Conservation (phyloP, 1,284 basidiomycete species). For the Fistulinella staudtii region DNA sequence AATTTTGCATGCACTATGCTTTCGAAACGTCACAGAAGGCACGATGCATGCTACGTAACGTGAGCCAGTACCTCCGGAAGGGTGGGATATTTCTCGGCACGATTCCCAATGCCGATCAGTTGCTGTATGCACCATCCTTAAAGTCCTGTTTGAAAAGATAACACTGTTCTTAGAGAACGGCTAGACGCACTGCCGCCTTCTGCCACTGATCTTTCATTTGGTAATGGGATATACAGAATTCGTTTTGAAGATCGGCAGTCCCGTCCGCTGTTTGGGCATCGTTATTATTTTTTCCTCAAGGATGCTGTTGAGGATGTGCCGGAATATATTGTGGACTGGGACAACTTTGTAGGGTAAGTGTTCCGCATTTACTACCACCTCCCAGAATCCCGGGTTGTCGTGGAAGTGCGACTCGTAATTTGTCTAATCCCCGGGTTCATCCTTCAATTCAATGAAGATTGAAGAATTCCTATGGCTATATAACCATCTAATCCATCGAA, state of each 20-base stretch:
- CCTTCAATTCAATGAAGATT: neutral
- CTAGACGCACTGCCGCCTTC: conserved; percentile 62
- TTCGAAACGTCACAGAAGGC: conserved; percentile 88
- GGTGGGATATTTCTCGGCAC: conserved; percentile 95
- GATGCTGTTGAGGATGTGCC: conserved; percentile 98
- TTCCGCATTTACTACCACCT: neutral
- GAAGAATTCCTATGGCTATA: neutral
- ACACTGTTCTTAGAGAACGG: conserved; percentile 47
- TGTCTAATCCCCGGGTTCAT: neutral
- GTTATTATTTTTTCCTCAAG: conserved; percentile 89
- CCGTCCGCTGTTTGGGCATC: conserved; percentile 78
- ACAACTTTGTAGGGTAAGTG: conserved; percentile 81
- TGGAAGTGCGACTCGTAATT: neutral
- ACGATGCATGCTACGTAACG: conserved; percentile 91
- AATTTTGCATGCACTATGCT: conserved; percentile 99
- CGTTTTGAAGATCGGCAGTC: conserved; percentile 72
- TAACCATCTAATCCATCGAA: neutral
- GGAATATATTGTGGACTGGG: conserved; percentile 95
- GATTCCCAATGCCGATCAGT: conserved; percentile 80
- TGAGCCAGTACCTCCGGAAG: conserved; percentile 70
- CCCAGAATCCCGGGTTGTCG: too few relatives aligned
- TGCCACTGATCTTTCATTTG: conserved; percentile 71
- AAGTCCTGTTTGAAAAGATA: conserved; percentile 7
- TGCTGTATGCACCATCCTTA: conserved; percentile 56
- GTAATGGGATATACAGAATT: conserved; percentile 88